Evolutionary conservation across 257 asterid species (phyloP).

Genomic region (Capsicum chinense): DNA sequence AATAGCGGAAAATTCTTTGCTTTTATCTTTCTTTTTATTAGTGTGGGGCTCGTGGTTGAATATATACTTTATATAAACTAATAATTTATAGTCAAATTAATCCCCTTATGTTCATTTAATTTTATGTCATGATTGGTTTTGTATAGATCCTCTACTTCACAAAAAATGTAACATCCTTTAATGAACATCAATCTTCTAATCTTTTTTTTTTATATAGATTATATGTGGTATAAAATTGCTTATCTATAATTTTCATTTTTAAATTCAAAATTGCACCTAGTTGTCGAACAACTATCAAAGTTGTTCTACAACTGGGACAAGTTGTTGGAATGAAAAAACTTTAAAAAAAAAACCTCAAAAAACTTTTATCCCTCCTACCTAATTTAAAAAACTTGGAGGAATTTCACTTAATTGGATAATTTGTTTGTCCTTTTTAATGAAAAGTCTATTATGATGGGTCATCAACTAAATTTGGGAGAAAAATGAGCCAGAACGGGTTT

Average conservation of each 20-base stretch:
- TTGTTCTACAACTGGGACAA: too few species aligned
- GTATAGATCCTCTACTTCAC: constrained; percentile 18
- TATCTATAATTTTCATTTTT: background rate
- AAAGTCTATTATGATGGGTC: too few species aligned
- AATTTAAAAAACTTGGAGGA: too few species aligned
- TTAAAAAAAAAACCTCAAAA: too few species aligned
- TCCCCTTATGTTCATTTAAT: background rate
- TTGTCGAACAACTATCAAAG: too few species aligned
- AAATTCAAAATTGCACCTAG: too few species aligned
- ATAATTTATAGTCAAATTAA: constrained; percentile 25
- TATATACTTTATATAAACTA: constrained; percentile 3
- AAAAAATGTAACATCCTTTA: background rate
- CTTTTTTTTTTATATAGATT: background rate
- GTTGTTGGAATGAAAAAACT: too few species aligned
- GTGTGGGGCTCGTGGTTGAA: constrained; percentile 24
- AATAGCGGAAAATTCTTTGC: constrained; percentile 1
- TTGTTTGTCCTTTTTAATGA: too few species aligned
- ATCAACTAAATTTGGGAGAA: too few species aligned
- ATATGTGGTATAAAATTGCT: constrained; percentile 18
- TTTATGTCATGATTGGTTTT: constrained; percentile 15
- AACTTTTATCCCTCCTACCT: too few species aligned
- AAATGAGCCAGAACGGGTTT: too few species aligned
- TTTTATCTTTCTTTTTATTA: background rate
- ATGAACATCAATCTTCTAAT: constrained; percentile 17
- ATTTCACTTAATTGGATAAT: too few species aligned